phyloP scores from a whole-genome alignment of 192 early-diverging fungal genomes.

The Pilobolus umbonatus region DNA sequence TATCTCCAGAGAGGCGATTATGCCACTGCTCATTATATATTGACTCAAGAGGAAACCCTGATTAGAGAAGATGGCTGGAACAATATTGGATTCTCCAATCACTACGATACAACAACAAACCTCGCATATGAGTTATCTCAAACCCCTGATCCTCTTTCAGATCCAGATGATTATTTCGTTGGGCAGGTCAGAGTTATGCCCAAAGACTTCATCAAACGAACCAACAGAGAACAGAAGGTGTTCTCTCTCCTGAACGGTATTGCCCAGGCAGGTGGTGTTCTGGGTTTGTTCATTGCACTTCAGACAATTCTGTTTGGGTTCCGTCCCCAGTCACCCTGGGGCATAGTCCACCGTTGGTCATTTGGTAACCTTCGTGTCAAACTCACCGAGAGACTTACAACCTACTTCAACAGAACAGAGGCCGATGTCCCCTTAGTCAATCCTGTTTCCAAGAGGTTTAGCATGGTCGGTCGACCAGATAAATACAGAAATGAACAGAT shows the following conservation, averaged over 20 bases:
- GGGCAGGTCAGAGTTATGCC: background rate
- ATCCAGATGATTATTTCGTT: too few species aligned
- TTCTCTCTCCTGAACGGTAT: background rate
- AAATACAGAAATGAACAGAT: background rate
- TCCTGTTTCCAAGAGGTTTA: background rate
- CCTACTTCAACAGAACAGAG: background rate
- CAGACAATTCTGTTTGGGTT: conserved; percentile 14
- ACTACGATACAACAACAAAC: background rate
- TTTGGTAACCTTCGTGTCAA: background rate
- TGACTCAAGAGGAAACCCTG: background rate
- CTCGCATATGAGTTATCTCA: background rate
- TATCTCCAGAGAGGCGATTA: background rate
- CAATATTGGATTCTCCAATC: background rate
- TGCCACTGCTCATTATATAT: background rate
- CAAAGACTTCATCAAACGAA: background rate
- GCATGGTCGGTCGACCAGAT: background rate
- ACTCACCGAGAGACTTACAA: background rate
- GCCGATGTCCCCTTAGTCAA: background rate
- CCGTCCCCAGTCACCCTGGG: conserved; percentile 17
- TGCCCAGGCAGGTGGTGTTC: conserved; percentile 7
- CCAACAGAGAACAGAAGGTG: background rate
- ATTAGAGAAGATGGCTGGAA: conserved; percentile 1
- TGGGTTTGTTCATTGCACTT: conserved; percentile 2
- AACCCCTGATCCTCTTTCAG: background rate
- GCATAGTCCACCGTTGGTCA: conserved; percentile 8